Evolutionary conservation across 2,329 filamentous ascomycete genomes (phyloP), one percentile per base, ranked within the genome.

Genomic region (Sclerotinia nivalis): DNA sequence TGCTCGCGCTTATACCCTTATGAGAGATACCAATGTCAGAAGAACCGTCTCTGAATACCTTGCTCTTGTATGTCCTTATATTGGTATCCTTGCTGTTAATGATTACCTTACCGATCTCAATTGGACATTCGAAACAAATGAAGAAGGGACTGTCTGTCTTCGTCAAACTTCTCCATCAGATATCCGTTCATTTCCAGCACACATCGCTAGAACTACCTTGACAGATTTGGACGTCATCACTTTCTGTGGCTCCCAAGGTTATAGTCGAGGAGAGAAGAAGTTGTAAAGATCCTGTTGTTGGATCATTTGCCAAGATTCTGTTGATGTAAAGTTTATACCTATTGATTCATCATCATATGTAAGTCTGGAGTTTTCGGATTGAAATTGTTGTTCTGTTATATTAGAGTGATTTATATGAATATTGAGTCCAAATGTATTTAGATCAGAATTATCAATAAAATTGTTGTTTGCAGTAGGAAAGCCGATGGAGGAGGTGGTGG

Each of bases 151-250:
- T 25, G 49, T 74, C 9, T 43, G 47, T 5, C 66, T 75, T 52
- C 66, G 59, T 18, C 76, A 76, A 55, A 69, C 50, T 22, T 50
- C 66, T 9, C 31, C 40, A 10, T 73, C 74, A 34, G 72, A 75
- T 28, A 52, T 75, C 20, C 37, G 50, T 4, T 60, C 61, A 22
- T 72, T 76, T 31, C 60, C 64, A 8, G 50, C 60, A 20, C 25
- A 70, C 2, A 72, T 76, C 43, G 68, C 73, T 52, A 60, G 69
- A 43, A 74, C 72, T 22, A 67, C 34, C 31, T 72, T 76, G 70
- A 74, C 74, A 2, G 72, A 73, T 43, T 72, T 70, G 59, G 74
- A 76, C 13, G 45, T 76, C 15, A 70, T 76, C 18, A 59, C 69
- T 12, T 73, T 75, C 52, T 76, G 73, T 69, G 71, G 28, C 22